Base-by-base conservation (phyloP, 176 grass and related monocot species). In the Cymbopogon citratus region DNA sequence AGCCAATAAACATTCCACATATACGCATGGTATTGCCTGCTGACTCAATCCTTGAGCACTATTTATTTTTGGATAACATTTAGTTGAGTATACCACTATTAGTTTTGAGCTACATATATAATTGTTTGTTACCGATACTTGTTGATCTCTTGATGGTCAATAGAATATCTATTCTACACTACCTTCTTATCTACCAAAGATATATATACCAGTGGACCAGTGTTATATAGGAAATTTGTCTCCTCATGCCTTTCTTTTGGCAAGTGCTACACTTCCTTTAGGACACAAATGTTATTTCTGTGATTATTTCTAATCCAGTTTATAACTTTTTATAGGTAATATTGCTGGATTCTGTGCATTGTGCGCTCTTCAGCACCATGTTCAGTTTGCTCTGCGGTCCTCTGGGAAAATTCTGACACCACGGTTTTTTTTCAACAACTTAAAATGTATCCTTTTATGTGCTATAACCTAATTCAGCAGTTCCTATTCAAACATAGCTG, bases 361-460 rank as follows among this genome's bases (percentile, higher is more conserved):
- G 35, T 98, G 96, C 80, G 89, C 96, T 89, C 92, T 98, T 71
- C 90, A 98, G 74, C 95, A 93, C 49, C 95, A 98, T 79, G 95
- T 98, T 67, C 95, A 86, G 63, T 73, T 44, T 40, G 95, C 95
- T 69, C 56, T 98, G 51, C 90, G 90, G 52, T 98, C 95, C 66
- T 88, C 90, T 4, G 95, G 92, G 45, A 95, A 98, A 84, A 98
- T 98, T 81, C 74, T 98, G 85, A 87, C 88, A 26, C 95, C 95
- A 33, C 86, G 78, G 23, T 79, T 85, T 46, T 68, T 95, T 76
- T 87, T 98, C 34, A 95, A 80, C 82, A 98, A 98, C 85, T 81
- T 98, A 51, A 84, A 87, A 36, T 95, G 95, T 98, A 98, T 89
- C 87, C 87, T 89, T 82, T 45, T 43, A 19, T 26, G 36, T 76